Evolutionary conservation across 2,329 filamentous ascomycete species (phyloP).

Genomic region (Chaetomium olivaceum): DNA sequence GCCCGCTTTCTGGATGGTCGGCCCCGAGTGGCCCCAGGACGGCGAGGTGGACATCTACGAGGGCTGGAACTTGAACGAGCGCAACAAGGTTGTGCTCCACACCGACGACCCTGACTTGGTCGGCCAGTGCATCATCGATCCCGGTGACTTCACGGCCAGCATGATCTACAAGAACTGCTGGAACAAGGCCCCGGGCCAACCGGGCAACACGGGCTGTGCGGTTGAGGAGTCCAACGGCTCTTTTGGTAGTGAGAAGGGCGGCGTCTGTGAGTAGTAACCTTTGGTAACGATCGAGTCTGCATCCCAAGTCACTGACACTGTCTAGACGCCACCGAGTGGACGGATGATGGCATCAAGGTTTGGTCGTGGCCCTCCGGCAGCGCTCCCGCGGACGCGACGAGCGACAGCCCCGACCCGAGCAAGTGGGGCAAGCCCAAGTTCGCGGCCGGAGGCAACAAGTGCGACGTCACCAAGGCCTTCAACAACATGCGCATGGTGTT

Average conservation of each 20-base stretch:
- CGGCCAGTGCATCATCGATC: conserved; percentile 41
- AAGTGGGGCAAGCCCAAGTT: conserved; percentile 66
- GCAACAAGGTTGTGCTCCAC: conserved; percentile 62
- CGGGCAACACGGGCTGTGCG: conserved; percentile 44
- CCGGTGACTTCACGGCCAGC: conserved; percentile 36
- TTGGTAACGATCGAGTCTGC: background rate
- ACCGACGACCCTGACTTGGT: conserved; percentile 41
- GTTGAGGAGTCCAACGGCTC: conserved; percentile 43
- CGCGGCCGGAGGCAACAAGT: conserved; percentile 57
- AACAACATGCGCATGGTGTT: conserved; percentile 69
- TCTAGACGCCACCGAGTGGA: conserved; percentile 47
- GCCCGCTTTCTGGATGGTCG: conserved; percentile 65
- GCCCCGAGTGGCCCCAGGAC: conserved; percentile 57
- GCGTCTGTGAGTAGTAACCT: conserved; percentile 42
- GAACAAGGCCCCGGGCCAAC: conserved; percentile 41
- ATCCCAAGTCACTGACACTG: conserved; percentile 13
- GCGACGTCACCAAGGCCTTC: conserved; percentile 66
- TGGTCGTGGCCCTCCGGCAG: conserved; percentile 42
- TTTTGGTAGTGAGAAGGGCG: conserved; percentile 43
- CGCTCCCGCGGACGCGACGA: conserved; percentile 40
- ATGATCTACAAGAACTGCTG: conserved; percentile 45
- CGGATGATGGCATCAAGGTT: conserved; percentile 43
- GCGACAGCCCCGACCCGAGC: conserved; percentile 57
- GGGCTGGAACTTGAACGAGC: conserved; percentile 57
- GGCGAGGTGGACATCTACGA: conserved; percentile 72